phyloP scores from a whole-genome alignment of 2,329 filamentous ascomycete species.

The Trichophyton mentagrophytes region DNA sequence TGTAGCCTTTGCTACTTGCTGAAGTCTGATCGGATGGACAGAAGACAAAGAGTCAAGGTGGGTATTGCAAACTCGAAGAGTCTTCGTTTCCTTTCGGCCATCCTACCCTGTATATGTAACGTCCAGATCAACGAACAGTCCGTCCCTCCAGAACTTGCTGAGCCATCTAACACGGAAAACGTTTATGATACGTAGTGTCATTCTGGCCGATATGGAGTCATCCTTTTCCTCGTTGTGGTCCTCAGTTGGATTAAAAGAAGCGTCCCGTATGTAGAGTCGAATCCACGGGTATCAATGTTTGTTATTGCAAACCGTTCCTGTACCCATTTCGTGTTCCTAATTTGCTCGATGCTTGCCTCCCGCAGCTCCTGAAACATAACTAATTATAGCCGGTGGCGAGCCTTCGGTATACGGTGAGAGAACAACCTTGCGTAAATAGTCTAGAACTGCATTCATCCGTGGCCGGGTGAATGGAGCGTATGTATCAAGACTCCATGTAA shows the following conservation, averaged over 20 bases:
- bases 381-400: slow-evolving; percentile 21
- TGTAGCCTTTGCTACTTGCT: slow-evolving; percentile 37
- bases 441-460: slow-evolving; percentile 33
- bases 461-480: slow-evolving; percentile 25
- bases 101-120: background rate
- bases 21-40: slow-evolving; percentile 37
- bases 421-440: slow-evolving; percentile 25
- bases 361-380: slow-evolving; percentile 43
- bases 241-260: slow-evolving; percentile 29
- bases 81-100: background rate
- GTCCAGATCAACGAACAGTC: slow-evolving; percentile 40
- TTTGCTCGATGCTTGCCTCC: slow-evolving; percentile 31
- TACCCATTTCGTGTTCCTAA: slow-evolving; percentile 36
- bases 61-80: slow-evolving; percentile 37
- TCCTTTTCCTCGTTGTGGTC: too few relatives aligned
- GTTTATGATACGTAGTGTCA: background rate
- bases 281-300: slow-evolving; percentile 37
- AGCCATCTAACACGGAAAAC: slow-evolving; percentile 40
- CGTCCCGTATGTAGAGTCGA: slow-evolving; percentile 40
- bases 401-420: slow-evolving; percentile 8
- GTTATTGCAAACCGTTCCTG: slow-evolving; percentile 36
- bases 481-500: slow-evolving; percentile 39
- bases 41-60: slow-evolving; percentile 45
- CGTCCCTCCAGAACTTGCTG: slow-evolving; percentile 42
- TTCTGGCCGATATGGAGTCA: too few relatives aligned